Evolutionary conservation across 176 grass and related monocot genomes (phyloP).

Genomic region (Canna indica): DNA sequence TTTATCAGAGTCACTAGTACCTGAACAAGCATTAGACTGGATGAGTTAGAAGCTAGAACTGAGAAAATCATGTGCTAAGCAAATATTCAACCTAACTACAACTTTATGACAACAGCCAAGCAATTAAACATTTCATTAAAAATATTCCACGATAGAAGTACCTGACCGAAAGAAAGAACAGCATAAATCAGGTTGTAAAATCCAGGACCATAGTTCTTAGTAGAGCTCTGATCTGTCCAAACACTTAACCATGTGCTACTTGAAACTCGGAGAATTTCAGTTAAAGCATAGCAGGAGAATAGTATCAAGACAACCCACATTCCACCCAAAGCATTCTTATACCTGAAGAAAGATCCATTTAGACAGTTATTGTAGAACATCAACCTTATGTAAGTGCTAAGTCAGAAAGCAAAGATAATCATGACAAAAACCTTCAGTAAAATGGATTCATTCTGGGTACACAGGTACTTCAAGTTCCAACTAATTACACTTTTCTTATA

Average conservation of each 20-base stretch:
- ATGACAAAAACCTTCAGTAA: not conserved
- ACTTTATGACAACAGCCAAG: not conserved
- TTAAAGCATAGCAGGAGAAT: slow-evolving; percentile 63
- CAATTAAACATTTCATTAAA: not conserved
- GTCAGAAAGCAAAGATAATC: not conserved
- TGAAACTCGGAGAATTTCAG: slow-evolving; percentile 83
- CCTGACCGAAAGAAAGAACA: slow-evolving; percentile 78
- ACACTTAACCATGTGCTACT: slow-evolving; percentile 95
- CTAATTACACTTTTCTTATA: not conserved
- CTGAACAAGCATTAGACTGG: slow-evolving; percentile 25
- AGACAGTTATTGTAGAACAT: slow-evolving; percentile 25
- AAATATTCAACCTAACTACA: not conserved
- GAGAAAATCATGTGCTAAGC: not conserved
- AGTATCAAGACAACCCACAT: slow-evolving; percentile 72
- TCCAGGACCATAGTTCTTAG: slow-evolving; percentile 51
- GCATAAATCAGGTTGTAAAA: slow-evolving; percentile 93
- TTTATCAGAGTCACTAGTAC: slow-evolving; percentile 69
- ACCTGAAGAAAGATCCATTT: slow-evolving; percentile 41
- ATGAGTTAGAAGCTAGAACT: not conserved
- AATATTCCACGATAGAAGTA: slow-evolving; percentile 20
- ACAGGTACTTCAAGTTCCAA: not conserved
- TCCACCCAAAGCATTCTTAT: slow-evolving; percentile 90
- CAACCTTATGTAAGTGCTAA: not conserved
- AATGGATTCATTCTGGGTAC: not conserved
- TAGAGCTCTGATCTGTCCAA: slow-evolving; percentile 88